Conservation (phyloP, 495 filamentous ascomycete species). For the Annulohypoxylon stygium region DNA sequence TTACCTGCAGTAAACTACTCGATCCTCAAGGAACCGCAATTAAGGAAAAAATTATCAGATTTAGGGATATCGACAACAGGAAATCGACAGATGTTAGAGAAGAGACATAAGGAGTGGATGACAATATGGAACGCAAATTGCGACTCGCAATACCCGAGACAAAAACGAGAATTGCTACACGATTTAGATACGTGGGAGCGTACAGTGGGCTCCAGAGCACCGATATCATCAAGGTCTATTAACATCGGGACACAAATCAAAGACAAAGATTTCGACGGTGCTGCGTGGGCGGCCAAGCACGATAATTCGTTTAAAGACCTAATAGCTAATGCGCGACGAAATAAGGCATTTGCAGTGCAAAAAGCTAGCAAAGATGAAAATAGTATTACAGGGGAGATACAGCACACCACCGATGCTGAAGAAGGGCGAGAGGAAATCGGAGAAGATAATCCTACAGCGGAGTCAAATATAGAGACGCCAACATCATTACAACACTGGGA, state of each 20-base stretch:
- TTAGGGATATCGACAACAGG: constrained; percentile 84
- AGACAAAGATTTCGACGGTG: constrained; percentile 85
- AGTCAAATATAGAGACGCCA: constrained; percentile 30
- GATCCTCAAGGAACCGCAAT: constrained; percentile 77
- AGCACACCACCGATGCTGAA: neutral
- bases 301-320: constrained; percentile 78
- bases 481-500: constrained; percentile 19
- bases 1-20: constrained; percentile 85
- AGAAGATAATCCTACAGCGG: constrained; percentile 10
- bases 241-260: constrained; percentile 63
- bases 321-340: constrained; percentile 75
- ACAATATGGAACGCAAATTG: constrained; percentile 98
- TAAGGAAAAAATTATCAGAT: constrained; percentile 84
- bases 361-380: constrained; percentile 9
- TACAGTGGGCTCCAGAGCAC: constrained; percentile 70
- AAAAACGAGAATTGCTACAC: constrained; percentile 75
- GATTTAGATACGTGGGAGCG: constrained; percentile 89
- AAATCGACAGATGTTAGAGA: constrained; percentile 73
- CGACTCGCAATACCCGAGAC: constrained; percentile 79
- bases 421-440: constrained; percentile 1
- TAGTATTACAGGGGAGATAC: neutral
- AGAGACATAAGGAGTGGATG: constrained; percentile 91
- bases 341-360: constrained; percentile 54
- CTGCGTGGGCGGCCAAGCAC: constrained; percentile 80
- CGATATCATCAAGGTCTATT: constrained; percentile 49